Evolutionary conservation across 176 grass and related monocot genomes (phyloP).

Genomic region (Oryza punctata): DNA sequence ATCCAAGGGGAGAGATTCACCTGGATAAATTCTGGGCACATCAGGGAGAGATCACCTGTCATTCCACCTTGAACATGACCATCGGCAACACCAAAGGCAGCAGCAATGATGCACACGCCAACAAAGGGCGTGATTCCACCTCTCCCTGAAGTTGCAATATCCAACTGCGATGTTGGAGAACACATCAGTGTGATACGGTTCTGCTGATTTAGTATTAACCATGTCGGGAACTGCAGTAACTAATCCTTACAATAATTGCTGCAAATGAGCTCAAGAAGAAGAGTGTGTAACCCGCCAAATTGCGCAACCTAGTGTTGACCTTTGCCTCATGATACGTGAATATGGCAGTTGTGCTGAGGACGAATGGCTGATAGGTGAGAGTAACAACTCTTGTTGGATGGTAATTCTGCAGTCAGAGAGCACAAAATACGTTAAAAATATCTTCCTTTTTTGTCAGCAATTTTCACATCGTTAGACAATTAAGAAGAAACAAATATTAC

Average conservation of each 20-base stretch:
- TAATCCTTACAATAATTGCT: conserved; percentile 45
- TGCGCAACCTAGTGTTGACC: conserved; percentile 64
- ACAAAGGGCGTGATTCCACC: conserved; percentile 63
- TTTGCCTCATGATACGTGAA: conserved; percentile 64
- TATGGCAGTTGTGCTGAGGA: conserved; percentile 43
- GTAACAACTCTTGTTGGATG: conserved; percentile 60
- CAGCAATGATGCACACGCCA: conserved; percentile 50
- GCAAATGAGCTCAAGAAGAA: conserved; percentile 69
- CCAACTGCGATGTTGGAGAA: not conserved
- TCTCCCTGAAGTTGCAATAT: conserved; percentile 44
- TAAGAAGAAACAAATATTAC: not conserved
- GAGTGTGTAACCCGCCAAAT: conserved; percentile 55
- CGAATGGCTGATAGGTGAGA: conserved; percentile 73
- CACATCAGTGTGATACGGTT: not conserved
- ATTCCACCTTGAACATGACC: conserved; percentile 72
- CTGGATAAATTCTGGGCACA: conserved; percentile 71
- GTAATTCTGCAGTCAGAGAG: conserved; percentile 32
- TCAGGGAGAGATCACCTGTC: conserved; percentile 72
- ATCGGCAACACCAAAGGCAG: conserved; percentile 65
- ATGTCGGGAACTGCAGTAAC: not conserved
- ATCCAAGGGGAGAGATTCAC: conserved; percentile 10
- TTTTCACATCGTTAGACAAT: not conserved
- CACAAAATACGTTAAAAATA: not conserved
- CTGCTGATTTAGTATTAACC: not conserved
- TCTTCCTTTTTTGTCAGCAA: not conserved